Evolutionary conservation across 164 flowering plant genomes (phyloP).

Genomic region (Vitis riparia): DNA sequence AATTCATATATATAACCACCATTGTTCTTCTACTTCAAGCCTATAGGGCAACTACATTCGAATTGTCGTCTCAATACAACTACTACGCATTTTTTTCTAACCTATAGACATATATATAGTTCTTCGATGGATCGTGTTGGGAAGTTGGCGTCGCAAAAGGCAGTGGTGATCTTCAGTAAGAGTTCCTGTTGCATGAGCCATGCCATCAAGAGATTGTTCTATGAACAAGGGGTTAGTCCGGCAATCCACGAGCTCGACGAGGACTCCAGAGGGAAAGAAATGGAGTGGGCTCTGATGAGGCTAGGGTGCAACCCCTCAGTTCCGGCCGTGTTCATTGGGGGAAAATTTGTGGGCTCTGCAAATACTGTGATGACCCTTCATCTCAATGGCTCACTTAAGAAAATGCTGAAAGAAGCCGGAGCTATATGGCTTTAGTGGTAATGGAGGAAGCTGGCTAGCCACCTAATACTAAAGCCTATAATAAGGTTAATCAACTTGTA

Average conservation of each 20-base stretch:
- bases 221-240: slow-evolving; percentile 54
- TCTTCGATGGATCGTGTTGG: slow-evolving; percentile 36
- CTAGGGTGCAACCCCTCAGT: slow-evolving; percentile 51
- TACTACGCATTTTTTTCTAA: too few species aligned
- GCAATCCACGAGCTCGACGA: slow-evolving; percentile 51
- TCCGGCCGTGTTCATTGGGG: slow-evolving; percentile 61
- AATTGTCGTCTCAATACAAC: too few species aligned
- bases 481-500: not conserved
- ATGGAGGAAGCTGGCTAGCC: not conserved
- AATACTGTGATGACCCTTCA: slow-evolving; percentile 53
- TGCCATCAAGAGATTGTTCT: slow-evolving; percentile 48
- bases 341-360: slow-evolving; percentile 46
- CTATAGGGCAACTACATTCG: too few species aligned
- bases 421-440: slow-evolving; percentile 47
- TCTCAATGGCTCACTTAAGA: slow-evolving; percentile 45
- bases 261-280: slow-evolving; percentile 42
- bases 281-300: slow-evolving; percentile 50
- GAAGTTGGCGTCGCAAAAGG: slow-evolving; percentile 45
- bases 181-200: slow-evolving; percentile 57
- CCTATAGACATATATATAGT: too few species aligned
- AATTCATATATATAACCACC: not conserved
- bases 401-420: slow-evolving; percentile 53
- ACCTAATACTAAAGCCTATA: not conserved
- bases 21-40: not conserved
- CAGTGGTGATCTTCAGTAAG: slow-evolving; percentile 54